Conservation (phyloP, 257 asterid species). For the Solanum neorickii region DNA sequence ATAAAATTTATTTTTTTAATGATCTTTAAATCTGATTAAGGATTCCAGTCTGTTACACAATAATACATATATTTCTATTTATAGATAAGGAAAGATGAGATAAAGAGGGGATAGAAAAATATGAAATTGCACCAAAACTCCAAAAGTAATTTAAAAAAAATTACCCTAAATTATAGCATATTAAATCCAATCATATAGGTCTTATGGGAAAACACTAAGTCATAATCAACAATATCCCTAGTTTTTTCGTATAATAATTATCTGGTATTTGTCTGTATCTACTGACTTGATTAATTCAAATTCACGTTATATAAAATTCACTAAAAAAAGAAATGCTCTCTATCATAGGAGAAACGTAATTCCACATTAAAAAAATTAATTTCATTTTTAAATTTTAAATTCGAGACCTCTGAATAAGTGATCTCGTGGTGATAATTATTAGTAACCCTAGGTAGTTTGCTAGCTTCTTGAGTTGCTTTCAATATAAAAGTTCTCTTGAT, state of each 20-base stretch:
- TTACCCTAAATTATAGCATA: neutral
- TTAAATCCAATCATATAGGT: neutral
- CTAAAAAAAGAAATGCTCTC: rapidly evolving
- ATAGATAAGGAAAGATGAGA: neutral
- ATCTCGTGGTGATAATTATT: neutral
- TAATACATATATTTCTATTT: neutral
- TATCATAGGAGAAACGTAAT: neutral
- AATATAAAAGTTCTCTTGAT: neutral
- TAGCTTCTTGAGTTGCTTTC: neutral
- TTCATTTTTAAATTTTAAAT: neutral
- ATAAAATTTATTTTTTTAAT: neutral
- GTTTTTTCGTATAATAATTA: neutral
- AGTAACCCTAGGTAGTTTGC: neutral
- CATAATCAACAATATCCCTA: neutral
- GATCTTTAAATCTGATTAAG: neutral
- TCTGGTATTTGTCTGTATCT: rapidly evolving
- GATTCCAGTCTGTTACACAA: neutral
- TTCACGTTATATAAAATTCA: neutral
- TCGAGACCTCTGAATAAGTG: neutral
- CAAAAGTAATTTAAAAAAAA: neutral
- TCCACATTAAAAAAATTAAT: neutral
- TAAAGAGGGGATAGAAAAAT: neutral
- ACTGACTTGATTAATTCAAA: neutral
- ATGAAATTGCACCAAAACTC: neutral
- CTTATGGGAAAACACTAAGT: neutral